Percentiles rank a stretch among this genome's conserved stretches.
Evolutionary conservation across 2,329 filamentous ascomycete genomes (phyloP).

Genomic region (Colletotrichum godetiae): DNA sequence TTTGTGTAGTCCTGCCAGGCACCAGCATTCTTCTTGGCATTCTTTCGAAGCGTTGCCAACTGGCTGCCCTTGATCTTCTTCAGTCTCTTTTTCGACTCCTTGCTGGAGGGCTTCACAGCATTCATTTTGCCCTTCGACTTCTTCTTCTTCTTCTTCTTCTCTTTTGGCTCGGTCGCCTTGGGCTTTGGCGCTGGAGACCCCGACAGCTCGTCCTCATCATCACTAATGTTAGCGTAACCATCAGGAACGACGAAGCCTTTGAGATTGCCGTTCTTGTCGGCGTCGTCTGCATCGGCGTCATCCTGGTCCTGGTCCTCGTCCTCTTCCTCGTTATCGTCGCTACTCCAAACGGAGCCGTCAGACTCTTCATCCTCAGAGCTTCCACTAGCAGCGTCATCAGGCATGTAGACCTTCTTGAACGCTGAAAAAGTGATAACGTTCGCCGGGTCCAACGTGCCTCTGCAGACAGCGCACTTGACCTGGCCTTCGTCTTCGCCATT

Average conservation of each 20-base stretch:
- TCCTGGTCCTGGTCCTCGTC: constrained; percentile 47
- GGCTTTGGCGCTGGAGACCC: constrained; percentile 29
- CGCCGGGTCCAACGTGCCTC: constrained; percentile 72
- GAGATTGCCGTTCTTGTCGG: constrained; percentile 54
- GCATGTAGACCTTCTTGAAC: constrained; percentile 80
- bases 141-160: background rate
- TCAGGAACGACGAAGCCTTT: constrained; percentile 65
- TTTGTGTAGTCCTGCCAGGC: constrained; percentile 76
- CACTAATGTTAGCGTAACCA: constrained; percentile 43
- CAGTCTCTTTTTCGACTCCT: constrained; percentile 41
- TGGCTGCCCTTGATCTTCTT: constrained; percentile 54
- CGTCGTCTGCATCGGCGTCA: constrained; percentile 36
- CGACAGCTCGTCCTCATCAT: constrained; percentile 44
- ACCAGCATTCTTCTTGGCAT: constrained; percentile 61
- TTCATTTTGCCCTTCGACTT: constrained; percentile 37
- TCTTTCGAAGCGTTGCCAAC: constrained; percentile 39
- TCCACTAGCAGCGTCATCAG: constrained; percentile 54
- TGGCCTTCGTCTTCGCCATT: constrained; percentile 68
- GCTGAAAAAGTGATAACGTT: constrained; percentile 79
- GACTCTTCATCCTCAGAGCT: constrained; percentile 46
- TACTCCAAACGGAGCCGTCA: constrained; percentile 45
- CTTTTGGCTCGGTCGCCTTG: background rate
- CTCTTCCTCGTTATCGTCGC: constrained; percentile 46
- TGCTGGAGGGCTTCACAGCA: constrained; percentile 31
- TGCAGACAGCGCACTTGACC: constrained; percentile 81